Conservation (phyloP, 192 early-diverging fungal genomes). For the Podochytrium sp. region DNA sequence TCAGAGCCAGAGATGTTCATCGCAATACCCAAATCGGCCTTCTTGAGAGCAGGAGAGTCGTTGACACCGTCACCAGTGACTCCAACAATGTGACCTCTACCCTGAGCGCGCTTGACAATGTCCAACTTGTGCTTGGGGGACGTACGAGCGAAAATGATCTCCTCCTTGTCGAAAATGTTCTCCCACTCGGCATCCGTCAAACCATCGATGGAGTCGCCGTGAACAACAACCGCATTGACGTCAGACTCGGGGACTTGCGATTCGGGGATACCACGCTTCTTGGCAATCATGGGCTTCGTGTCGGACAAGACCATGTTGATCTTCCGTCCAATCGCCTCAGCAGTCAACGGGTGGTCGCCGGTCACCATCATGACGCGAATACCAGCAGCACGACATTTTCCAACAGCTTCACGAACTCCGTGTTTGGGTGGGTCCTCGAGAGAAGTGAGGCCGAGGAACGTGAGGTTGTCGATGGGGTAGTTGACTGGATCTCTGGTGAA, state of each 20-base stretch:
- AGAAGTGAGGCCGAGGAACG: conserved; percentile 82
- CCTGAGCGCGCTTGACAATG: conserved; percentile 88
- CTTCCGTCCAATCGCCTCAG: conserved; percentile 87
- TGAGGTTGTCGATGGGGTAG: conserved; percentile 58
- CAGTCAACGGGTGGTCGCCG: conserved; percentile 93
- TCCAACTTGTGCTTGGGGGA: conserved; percentile 93
- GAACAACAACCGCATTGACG: conserved; percentile 77
- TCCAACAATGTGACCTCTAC: conserved; percentile 90
- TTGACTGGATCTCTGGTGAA: conserved; percentile 80
- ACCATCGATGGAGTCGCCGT: conserved; percentile 75
- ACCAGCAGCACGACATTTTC: conserved; percentile 80
- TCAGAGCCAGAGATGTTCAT: conserved; percentile 97
- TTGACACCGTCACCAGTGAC: conserved; percentile 97
- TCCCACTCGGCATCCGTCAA: conserved; percentile 85
- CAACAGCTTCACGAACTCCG: conserved; percentile 90
- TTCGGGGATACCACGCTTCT: conserved; percentile 60
- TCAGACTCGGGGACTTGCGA: conserved; percentile 60
- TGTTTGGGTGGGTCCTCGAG: conserved; percentile 96
- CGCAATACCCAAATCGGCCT: conserved; percentile 94
- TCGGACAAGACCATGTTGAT: conserved; percentile 88
- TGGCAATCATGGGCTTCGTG: conserved; percentile 78
- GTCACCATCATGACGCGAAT: conserved; percentile 97
- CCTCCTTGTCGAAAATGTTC: conserved; percentile 72
- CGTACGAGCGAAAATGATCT: conserved; percentile 93
- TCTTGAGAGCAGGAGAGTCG: conserved; percentile 94